Evolutionary conservation across 2,329 filamentous ascomycete species (phyloP).

Genomic region (Parastagonospora nodorum): DNA sequence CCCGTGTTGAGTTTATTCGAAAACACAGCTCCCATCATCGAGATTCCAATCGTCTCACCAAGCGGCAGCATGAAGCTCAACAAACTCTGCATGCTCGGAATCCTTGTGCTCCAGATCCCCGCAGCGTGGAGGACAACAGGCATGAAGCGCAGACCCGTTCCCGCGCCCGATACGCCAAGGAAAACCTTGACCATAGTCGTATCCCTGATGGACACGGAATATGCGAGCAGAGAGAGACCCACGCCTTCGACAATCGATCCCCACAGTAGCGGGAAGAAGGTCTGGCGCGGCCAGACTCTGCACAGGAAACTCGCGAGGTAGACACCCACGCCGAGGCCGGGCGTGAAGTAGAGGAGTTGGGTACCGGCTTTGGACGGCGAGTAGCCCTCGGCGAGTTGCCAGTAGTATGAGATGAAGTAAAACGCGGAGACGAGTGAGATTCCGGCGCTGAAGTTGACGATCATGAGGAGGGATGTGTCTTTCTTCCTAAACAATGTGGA

Average conservation of each 20-base stretch:
- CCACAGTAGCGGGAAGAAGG: slow-evolving; percentile 61
- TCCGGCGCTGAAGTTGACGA: slow-evolving; percentile 65
- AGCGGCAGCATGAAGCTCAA: slow-evolving; percentile 65
- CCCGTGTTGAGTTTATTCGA: slow-evolving; percentile 59
- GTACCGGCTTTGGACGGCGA: slow-evolving; percentile 47
- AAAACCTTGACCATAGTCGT: slow-evolving; percentile 64
- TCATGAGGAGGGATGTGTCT: slow-evolving; percentile 66
- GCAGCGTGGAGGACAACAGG: slow-evolving; percentile 66
- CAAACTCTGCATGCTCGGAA: slow-evolving; percentile 64
- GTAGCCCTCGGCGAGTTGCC: slow-evolving; percentile 64
- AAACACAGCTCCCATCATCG: slow-evolving; percentile 71
- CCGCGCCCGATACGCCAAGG: slow-evolving; percentile 67
- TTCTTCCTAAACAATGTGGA: slow-evolving; percentile 62
- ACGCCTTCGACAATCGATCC: slow-evolving; percentile 58
- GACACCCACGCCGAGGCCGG: slow-evolving; percentile 65
- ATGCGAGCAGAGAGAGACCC: slow-evolving; percentile 63
- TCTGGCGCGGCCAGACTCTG: slow-evolving; percentile 66
- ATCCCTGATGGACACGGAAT: slow-evolving; percentile 59
- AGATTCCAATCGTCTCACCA: slow-evolving; percentile 68
- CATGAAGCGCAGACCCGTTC: slow-evolving; percentile 70
- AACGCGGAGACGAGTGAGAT: slow-evolving; percentile 62
- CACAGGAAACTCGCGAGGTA: slow-evolving; percentile 63
- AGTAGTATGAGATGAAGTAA: slow-evolving; percentile 73
- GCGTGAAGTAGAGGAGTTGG: slow-evolving; percentile 67
- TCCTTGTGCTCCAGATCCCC: slow-evolving; percentile 63